Evolutionary conservation across 208 protist species (phyloP).

Genomic region (Acanthamoeba royreba): DNA sequence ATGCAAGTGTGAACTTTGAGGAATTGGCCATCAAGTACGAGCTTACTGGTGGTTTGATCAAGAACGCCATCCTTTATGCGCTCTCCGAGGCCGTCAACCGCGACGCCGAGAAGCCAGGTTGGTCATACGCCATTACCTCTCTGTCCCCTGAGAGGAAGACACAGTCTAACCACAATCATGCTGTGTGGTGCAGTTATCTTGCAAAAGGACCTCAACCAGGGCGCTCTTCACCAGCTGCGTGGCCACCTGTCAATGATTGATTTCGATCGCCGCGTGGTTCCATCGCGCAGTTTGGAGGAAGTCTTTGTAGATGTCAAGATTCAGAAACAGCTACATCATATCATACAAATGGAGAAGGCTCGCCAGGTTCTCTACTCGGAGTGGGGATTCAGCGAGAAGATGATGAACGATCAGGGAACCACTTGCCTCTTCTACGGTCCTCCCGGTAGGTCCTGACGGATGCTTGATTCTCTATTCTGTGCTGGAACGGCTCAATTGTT

Average conservation of each 20-base stretch:
- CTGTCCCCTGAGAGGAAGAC: neutral
- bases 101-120: constrained; percentile 41
- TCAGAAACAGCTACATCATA: constrained; percentile 24
- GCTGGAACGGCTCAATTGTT: too few species aligned
- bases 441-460: too few species aligned
- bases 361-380: constrained; percentile 10
- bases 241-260: constrained; percentile 51
- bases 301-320: neutral
- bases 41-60: constrained; percentile 70
- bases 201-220: neutral
- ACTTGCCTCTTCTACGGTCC: constrained; percentile 15
- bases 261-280: constrained; percentile 52
- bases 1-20: constrained; percentile 50
- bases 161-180: neutral
- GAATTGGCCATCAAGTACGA: constrained; percentile 64
- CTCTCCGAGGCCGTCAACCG: constrained; percentile 60
- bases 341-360: constrained; percentile 67
- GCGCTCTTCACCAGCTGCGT: neutral
- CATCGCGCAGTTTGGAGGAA: constrained; percentile 42
- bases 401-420: constrained; percentile 41
- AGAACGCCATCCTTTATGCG: constrained; percentile 61
- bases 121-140: neutral
- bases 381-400: neutral
- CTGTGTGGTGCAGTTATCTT: neutral
- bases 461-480: too few species aligned